Evolutionary conservation across 768 basidiomycete species (phyloP), one percentile per base, ranked within the genome.

Genomic region (Collybiopsis confluens): DNA sequence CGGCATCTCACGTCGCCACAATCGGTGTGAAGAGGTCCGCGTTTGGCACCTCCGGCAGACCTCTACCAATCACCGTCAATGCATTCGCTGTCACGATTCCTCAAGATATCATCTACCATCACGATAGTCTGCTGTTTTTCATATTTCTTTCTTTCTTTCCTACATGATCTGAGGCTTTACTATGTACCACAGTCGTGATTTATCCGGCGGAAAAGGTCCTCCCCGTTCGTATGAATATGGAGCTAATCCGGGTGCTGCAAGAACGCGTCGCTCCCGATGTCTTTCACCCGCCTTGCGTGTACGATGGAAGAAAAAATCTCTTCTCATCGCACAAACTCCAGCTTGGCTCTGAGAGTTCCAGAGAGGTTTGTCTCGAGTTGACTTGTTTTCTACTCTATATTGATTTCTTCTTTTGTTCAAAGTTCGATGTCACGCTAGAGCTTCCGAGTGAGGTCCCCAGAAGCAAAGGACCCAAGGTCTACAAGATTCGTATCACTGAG

Each of bases 231-330:
- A 66, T 88, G 5, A 91, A 90, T 55, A 75, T 92, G 73, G 82
- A 86, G 13, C 68, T 92, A 9, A 83, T 92, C 45, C 74, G 75
- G 13, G 71, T 71, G 15, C 65, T 92, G 13, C 91, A 92, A 64
- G 72, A 70, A 3, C 64, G 70, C 0, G 73, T 78, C 3, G 80
- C 82, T 1, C 82, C 81, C 0, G 68, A 77, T n/a, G 71, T 88
- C 20, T 92, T 92, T 62, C 88, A 80, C 2, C 88, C 87, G 9
- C 80, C 76, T 13, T 85, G 76, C 16, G 89, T 81, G 1, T 92
- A 90, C 56, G 90, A 92, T 54, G 90, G 90, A 0, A 76, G 87
- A 38, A 92, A 90, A 67, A 92, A 91, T 57, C 65, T 82, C 51
- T 54, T 53, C 43, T n/a, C 15, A 7, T 10, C 42, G 3, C 20